Evolutionary conservation across 306 rosid genomes (phyloP).

Genomic region (Ormosia emarginata): DNA sequence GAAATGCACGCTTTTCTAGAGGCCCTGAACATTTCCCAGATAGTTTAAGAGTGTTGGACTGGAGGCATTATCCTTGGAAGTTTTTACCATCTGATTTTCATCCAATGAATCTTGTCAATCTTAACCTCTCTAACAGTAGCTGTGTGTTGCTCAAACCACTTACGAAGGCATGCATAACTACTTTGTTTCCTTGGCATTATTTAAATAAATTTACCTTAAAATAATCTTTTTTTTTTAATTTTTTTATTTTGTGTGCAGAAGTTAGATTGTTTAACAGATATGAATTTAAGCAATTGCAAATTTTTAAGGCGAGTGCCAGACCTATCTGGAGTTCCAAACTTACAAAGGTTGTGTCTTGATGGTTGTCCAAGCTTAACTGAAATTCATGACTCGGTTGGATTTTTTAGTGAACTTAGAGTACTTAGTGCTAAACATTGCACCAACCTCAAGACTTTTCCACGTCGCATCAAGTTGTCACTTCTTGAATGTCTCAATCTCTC

Average conservation of each 20-base stretch:
- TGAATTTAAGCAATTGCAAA: background rate
- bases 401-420: background rate
- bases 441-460: background rate
- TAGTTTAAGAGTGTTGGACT: background rate
- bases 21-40: background rate
- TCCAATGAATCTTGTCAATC: background rate
- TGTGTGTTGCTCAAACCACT: background rate
- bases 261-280: background rate
- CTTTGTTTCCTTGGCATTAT: no score
- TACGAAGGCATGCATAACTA: background rate
- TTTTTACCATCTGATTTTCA: background rate
- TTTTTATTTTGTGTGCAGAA: background rate
- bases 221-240: no score
- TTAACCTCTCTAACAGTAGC: background rate
- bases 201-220: no score
- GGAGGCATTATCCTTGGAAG: background rate
- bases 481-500: background rate
- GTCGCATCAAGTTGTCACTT: background rate
- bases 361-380: background rate
- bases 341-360: background rate
- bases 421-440: background rate
- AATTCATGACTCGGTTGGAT: background rate
- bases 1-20: background rate
- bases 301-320: background rate
- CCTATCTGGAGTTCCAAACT: background rate